phyloP scores from a whole-genome alignment of 2,329 filamentous ascomycete species.

The Phialophora expanda region DNA sequence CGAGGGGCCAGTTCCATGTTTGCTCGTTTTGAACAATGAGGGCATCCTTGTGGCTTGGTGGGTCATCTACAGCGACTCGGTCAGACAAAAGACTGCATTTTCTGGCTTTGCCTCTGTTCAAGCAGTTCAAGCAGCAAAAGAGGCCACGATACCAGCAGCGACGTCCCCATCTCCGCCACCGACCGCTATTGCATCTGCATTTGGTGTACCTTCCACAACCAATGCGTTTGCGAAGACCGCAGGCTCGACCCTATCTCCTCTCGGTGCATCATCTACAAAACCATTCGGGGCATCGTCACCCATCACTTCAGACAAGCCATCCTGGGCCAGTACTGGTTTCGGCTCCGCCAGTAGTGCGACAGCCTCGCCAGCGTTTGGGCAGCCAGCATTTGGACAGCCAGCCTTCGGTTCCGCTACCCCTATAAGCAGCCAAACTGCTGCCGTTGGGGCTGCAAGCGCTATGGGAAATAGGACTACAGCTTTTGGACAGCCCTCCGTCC shows the following conservation, averaged over 20 bases:
- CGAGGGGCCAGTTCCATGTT: conserved; percentile 76
- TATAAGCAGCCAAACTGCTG: conserved; percentile 32
- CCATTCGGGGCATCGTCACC: conserved; percentile 41
- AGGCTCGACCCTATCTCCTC: conserved; percentile 36
- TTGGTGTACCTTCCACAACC: conserved; percentile 28
- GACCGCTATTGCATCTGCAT: conserved; percentile 19
- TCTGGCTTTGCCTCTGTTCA: conserved; percentile 63
- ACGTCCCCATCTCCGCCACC: conserved; percentile 13
- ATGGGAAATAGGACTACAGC: conserved; percentile 42
- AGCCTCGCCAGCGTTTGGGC: conserved; percentile 33
- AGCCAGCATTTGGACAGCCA: conserved; percentile 41
- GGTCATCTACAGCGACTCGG: conserved; percentile 86
- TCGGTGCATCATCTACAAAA: conserved; percentile 37
- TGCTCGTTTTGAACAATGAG: conserved; percentile 87
- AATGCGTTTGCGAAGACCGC: conserved; percentile 47
- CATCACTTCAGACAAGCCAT: conserved; percentile 39
- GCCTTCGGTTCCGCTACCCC: conserved; percentile 47
- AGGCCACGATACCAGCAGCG: neutral
- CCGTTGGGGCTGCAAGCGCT: conserved; percentile 47
- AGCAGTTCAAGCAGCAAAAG: conserved; percentile 25
- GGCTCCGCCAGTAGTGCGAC: conserved; percentile 17
- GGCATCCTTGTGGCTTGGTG: conserved; percentile 87
- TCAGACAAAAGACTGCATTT: conserved; percentile 74
- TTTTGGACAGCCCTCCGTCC: conserved; percentile 44
- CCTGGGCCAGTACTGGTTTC: conserved; percentile 41